These are phyloP conservation scores for Agarophyton chilense DNA, from an alignment of 23 red algal genomes.

Conservation along the genomic window DNA sequence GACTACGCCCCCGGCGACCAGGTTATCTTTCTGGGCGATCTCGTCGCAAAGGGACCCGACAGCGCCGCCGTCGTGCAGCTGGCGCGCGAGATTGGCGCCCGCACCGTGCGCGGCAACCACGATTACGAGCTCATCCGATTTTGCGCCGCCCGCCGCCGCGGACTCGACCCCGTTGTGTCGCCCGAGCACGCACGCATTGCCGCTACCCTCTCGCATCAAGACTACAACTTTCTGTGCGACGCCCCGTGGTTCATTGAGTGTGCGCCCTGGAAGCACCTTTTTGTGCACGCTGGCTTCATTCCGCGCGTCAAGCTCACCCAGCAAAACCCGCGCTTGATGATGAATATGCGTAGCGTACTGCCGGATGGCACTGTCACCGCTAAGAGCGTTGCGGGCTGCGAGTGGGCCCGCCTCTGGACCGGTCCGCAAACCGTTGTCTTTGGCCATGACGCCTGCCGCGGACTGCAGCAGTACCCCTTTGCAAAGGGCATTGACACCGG, in stretches of 20 bases:
- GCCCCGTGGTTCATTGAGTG: slow-evolving; percentile 91
- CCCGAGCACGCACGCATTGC: slow-evolving; percentile 82
- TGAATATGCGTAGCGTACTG: slow-evolving; percentile 91
- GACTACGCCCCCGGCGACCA: slow-evolving; percentile 90
- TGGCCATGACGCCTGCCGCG: slow-evolving; percentile 93
- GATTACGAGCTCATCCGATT: slow-evolving; percentile 78
- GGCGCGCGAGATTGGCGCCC: slow-evolving; percentile 81
- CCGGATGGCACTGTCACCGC: slow-evolving; percentile 81
- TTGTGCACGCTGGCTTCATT: slow-evolving; percentile 96
- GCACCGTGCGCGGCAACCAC: slow-evolving; percentile 95
- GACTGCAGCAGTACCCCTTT: slow-evolving; percentile 81
- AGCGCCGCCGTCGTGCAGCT: slow-evolving; percentile 85
- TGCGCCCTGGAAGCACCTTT: slow-evolving; percentile 66
- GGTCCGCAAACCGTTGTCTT: slow-evolving; percentile 91
- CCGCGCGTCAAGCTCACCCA: slow-evolving; percentile 79
- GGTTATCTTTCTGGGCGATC: slow-evolving; percentile 88
- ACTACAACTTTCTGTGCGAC: slow-evolving; percentile 74
- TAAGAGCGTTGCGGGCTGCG: slow-evolving; percentile 53
- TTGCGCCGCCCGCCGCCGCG: slow-evolving; percentile 54
- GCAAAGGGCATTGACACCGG: slow-evolving; percentile 95
- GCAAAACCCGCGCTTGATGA: slow-evolving; percentile 95
- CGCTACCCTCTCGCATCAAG: slow-evolving; percentile 40
- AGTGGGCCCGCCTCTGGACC: slow-evolving; percentile 93
- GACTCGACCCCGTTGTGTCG: slow-evolving; percentile 39
- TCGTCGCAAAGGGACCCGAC: slow-evolving; percentile 98